These are phyloP conservation scores for Ophiocordyceps robertsii DNA, from an alignment of 2,329 filamentous ascomycete species.

Conservation along the genomic window DNA sequence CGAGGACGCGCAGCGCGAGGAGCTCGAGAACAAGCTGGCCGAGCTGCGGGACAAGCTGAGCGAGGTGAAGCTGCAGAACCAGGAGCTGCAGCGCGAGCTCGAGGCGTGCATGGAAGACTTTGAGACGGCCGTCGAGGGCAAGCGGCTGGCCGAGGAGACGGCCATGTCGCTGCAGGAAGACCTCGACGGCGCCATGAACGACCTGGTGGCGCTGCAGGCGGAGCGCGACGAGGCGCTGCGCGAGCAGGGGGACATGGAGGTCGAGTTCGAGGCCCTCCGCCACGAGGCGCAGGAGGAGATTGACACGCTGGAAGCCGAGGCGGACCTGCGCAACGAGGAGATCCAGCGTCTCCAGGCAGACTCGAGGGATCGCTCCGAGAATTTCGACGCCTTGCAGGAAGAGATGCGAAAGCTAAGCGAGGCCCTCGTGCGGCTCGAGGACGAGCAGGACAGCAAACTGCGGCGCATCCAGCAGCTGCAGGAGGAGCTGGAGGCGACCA, in stretches of 20 bases:
- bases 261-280: conserved; percentile 45
- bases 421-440: conserved; percentile 72
- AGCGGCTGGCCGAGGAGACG: conserved; percentile 44
- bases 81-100: conserved; percentile 73
- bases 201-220: conserved; percentile 62
- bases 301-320: conserved; percentile 54
- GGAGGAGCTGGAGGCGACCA: conserved; percentile 68
- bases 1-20: conserved; percentile 71
- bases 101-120: conserved; percentile 71
- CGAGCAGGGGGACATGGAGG: conserved; percentile 44
- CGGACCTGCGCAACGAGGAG: conserved; percentile 59
- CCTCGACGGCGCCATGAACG: conserved; percentile 62
- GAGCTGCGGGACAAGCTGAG: conserved; percentile 78
- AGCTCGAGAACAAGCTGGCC: conserved; percentile 72
- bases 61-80: conserved; percentile 75
- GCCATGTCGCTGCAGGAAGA: conserved; percentile 62
- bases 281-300: conserved; percentile 55
- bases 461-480: conserved; percentile 73
- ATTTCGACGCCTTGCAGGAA: conserved; percentile 79
- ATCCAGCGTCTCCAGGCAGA: conserved; percentile 57
- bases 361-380: conserved; percentile 65
- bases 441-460: conserved; percentile 70
- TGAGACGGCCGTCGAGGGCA: conserved; percentile 53
- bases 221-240: conserved; percentile 80
- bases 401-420: conserved; percentile 92